These are phyloP conservation scores for Cyclostephanos invisitatus DNA, from an alignment of 108 stramenopile genomes.

Conservation along the genomic window DNA sequence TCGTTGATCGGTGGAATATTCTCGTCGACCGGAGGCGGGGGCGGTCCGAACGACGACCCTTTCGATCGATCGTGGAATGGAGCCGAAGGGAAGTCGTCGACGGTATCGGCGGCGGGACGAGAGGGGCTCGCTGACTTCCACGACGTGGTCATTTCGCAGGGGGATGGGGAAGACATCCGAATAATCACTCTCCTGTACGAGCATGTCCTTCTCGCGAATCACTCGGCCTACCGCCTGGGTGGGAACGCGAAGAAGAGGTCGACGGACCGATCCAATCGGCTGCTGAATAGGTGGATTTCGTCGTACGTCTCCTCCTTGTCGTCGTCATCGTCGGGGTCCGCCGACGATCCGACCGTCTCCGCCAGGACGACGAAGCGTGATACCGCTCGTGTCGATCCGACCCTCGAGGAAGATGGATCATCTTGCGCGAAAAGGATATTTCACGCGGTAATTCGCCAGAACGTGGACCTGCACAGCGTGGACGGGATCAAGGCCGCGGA, in stretches of 20 bases:
- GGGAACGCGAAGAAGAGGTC: conserved; percentile 14
- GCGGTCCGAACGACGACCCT: not conserved
- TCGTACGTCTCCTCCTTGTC: conserved; percentile 14
- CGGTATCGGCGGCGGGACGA: not conserved
- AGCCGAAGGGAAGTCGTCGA: conserved; percentile 12
- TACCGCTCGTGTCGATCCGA: not conserved
- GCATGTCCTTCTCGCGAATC: conserved; percentile 32
- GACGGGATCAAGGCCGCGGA: conserved; percentile 28
- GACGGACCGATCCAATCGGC: conserved; percentile 29
- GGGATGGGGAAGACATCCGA: not conserved
- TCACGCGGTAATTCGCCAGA: conserved; percentile 44
- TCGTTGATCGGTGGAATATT: too few relatives aligned
- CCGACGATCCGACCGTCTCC: not conserved
- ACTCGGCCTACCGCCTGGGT: conserved; percentile 34
- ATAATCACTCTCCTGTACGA: conserved; percentile 23
- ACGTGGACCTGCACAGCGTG: conserved; percentile 18
- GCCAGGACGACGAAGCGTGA: not conserved
- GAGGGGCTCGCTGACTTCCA: not conserved
- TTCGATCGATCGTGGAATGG: conserved; percentile 27
- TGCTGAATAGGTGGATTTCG: conserved; percentile 44
- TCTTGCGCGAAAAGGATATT: conserved; percentile 32
- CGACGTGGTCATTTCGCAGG: not conserved
- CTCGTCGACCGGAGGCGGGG: too few relatives aligned
- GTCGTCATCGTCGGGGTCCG: not conserved
- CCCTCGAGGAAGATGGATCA: not conserved